phyloP scores from a whole-genome alignment of 441 rosid species.

The Pelargonium australe region DNA sequence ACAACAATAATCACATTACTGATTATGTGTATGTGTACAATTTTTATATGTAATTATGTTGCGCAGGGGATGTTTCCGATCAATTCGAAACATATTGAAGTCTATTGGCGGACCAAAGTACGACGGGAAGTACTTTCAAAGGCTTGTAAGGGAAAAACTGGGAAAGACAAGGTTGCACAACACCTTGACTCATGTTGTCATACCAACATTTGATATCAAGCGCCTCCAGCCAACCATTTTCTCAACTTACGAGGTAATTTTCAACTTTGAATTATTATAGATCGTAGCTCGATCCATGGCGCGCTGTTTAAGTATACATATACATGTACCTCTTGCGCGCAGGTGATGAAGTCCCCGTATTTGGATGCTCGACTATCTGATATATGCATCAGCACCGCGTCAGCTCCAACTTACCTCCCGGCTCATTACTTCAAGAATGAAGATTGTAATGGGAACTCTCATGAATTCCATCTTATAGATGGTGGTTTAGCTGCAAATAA shows the following conservation, averaged over 20 bases:
- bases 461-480: slow-evolving; percentile 51
- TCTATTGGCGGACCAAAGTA: slow-evolving; percentile 41
- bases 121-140: slow-evolving; percentile 49
- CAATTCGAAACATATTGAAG: neutral
- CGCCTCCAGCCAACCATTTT: slow-evolving; percentile 63
- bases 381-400: slow-evolving; percentile 49
- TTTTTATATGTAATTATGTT: too few relatives aligned
- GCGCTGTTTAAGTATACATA: too few relatives aligned
- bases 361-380: slow-evolving; percentile 42
- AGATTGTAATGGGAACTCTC: slow-evolving; percentile 27
- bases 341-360: neutral
- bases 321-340: neutral
- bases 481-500: slow-evolving; percentile 65
- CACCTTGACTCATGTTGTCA: slow-evolving; percentile 57
- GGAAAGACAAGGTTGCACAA: slow-evolving; percentile 43
- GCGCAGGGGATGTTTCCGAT: too few relatives aligned
- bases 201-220: slow-evolving; percentile 75
- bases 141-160: slow-evolving; percentile 25
- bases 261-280: neutral
- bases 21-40: too few relatives aligned
- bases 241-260: slow-evolving; percentile 54
- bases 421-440: slow-evolving; percentile 45
- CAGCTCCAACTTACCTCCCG: slow-evolving; percentile 64
- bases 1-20: too few relatives aligned
- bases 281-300: too few relatives aligned